phyloP scores from a whole-genome alignment of 768 basidiomycete species.

The Suillus subalutaceus region DNA sequence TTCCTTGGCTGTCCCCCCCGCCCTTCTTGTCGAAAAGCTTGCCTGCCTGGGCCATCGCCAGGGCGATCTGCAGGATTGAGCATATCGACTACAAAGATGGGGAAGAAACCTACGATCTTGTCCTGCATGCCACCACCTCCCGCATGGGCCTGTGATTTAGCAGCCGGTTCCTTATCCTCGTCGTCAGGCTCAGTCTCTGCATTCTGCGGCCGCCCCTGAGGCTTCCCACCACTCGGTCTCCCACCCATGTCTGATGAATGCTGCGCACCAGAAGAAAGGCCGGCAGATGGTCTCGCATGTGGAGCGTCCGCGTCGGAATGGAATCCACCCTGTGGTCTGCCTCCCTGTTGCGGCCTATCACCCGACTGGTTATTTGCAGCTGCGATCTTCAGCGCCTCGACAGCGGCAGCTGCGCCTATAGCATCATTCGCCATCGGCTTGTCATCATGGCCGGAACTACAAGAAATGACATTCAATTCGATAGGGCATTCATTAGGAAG shows the following conservation, averaged over 20 bases:
- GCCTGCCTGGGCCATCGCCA: constrained; percentile 36
- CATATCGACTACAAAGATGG: background rate
- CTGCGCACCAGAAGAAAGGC: constrained; percentile 21
- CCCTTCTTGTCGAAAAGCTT: constrained; percentile 38
- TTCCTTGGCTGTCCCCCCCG: constrained; percentile 19
- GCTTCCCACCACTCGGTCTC: constrained; percentile 10
- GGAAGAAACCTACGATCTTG: constrained; percentile 27
- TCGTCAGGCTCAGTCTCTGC: constrained; percentile 5
- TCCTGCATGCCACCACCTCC: constrained; percentile 30
- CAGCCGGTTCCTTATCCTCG: constrained; percentile 7
- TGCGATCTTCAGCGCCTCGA: constrained; percentile 34
- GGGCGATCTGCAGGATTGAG: constrained; percentile 21
- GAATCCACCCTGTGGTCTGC: constrained; percentile 9
- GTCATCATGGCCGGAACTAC: background rate
- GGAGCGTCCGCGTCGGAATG: background rate
- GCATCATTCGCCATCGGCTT: constrained; percentile 31
- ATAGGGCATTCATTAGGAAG: too few species aligned
- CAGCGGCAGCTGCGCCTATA: constrained; percentile 33
- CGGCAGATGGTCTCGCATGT: constrained; percentile 8
- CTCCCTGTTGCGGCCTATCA: constrained; percentile 3
- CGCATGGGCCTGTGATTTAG: constrained; percentile 10
- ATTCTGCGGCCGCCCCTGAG: background rate
- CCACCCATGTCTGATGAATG: background rate
- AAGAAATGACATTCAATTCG: background rate
- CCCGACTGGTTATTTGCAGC: constrained; percentile 13